Percentiles rank a stretch among this genome's conserved stretches.
Conservation (phyloP, 805 yeast species). For the Cyberlindnera mississippiensis region DNA sequence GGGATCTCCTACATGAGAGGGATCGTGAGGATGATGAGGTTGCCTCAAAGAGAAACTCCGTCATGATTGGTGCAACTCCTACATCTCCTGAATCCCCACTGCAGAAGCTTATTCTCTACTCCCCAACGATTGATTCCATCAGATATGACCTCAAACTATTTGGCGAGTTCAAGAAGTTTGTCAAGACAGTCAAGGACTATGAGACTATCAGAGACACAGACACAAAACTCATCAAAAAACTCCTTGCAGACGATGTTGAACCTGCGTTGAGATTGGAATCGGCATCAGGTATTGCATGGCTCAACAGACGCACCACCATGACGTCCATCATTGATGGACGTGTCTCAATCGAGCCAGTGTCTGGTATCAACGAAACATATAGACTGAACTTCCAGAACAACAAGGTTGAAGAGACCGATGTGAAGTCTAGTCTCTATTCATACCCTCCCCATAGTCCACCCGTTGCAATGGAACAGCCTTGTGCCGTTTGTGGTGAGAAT, state of each 20-base stretch:
- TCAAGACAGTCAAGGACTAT: conserved; percentile 32
- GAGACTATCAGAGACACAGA: conserved; percentile 37
- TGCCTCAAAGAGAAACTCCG: conserved; percentile 15
- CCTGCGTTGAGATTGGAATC: conserved; percentile 60
- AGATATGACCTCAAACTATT: conserved; percentile 39
- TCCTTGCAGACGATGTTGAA: conserved; percentile 76
- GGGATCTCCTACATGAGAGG: conserved; percentile 47
- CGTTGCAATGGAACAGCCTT: conserved; percentile 69
- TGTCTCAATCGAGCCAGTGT: conserved; percentile 80
- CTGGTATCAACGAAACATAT: conserved; percentile 76
- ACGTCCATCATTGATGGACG: conserved; percentile 71
- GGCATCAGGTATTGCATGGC: conserved; percentile 62
- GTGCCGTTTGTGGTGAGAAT: conserved; percentile 81
- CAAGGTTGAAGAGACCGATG: conserved; percentile 17
- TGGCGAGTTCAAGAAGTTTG: conserved; percentile 36
- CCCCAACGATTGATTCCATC: conserved; percentile 39
- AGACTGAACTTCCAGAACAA: conserved; percentile 33
- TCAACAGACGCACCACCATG: conserved; percentile 58
- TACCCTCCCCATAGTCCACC: conserved; percentile 54
- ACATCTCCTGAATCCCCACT: conserved; percentile 13
- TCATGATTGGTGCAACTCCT: conserved; percentile 2
- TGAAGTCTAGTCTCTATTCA: conserved; percentile 36
- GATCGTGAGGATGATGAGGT: conserved; percentile 33
- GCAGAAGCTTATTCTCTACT: conserved; percentile 31
- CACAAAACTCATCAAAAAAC: conserved; percentile 53